Evolutionary conservation across 2,329 filamentous ascomycete genomes (phyloP).

Genomic region (Hymenoscyphus albidus): DNA sequence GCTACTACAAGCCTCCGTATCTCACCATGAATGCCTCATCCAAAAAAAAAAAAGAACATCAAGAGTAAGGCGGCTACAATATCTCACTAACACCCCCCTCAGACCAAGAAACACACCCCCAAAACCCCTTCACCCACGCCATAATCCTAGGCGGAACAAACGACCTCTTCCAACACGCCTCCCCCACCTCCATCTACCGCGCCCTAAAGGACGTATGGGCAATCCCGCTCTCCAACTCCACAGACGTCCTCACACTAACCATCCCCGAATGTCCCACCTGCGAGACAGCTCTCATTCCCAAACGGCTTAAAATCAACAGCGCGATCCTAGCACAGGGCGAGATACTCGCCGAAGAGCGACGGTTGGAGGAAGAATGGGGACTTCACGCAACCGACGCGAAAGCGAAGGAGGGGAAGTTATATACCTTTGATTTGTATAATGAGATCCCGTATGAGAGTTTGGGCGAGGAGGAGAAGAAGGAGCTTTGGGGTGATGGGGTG

Average conservation of each 20-base stretch:
- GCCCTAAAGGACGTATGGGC: slow-evolving; percentile 49
- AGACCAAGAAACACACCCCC: slow-evolving; percentile 20
- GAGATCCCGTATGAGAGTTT: slow-evolving; percentile 54
- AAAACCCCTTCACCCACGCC: slow-evolving; percentile 49
- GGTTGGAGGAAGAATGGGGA: background rate
- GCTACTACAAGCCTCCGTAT: too few species aligned
- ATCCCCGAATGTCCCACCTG: slow-evolving; percentile 49
- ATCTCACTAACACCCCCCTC: background rate
- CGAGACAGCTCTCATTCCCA: background rate
- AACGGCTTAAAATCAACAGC: slow-evolving; percentile 6
- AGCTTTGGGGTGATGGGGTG: slow-evolving; percentile 47
- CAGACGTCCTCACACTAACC: slow-evolving; percentile 60
- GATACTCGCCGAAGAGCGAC: background rate
- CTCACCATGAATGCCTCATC: too few species aligned
- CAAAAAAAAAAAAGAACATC: too few species aligned
- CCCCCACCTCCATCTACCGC: slow-evolving; percentile 43
- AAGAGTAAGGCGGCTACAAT: too few species aligned
- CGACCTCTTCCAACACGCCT: slow-evolving; percentile 46
- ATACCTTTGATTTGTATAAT: slow-evolving; percentile 45
- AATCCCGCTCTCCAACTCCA: slow-evolving; percentile 45
- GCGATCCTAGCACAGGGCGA: background rate
- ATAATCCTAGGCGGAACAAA: slow-evolving; percentile 64
- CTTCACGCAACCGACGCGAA: background rate
- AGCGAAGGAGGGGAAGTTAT: background rate
- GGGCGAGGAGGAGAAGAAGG: slow-evolving; percentile 27